Conservation (phyloP, 2,329 filamentous ascomycete genomes). For the Coniochaeta sp. region DNA sequence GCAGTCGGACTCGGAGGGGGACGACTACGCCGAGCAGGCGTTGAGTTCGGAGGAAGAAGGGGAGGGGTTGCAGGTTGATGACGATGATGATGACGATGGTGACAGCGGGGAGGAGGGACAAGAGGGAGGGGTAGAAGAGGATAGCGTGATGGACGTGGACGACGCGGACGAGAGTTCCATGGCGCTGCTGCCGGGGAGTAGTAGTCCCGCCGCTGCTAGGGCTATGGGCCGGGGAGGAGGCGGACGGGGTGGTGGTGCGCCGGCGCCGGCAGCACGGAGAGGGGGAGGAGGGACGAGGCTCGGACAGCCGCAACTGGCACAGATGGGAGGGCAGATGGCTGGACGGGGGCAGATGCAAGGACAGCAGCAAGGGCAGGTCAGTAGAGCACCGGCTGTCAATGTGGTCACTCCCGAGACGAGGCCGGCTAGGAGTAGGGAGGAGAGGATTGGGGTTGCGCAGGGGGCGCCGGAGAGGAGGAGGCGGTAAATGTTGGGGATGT, state of each 20-base stretch:
- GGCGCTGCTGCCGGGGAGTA: neutral
- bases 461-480: slow-evolving; percentile 13
- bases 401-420: slow-evolving; percentile 18
- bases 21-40: slow-evolving; percentile 23
- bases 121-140: slow-evolving; percentile 5
- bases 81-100: no score
- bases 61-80: no score
- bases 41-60: no score
- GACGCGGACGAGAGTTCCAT: slow-evolving; percentile 8
- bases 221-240: neutral
- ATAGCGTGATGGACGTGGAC: no score
- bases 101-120: no score
- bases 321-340: neutral
- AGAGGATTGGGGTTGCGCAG: slow-evolving; percentile 18
- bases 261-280: no score
- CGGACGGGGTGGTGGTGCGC: no score
- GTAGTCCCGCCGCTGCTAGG: neutral
- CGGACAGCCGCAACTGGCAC: no score
- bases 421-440: slow-evolving; percentile 22
- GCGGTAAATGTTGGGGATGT: slow-evolving; percentile 5
- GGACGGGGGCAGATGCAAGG: neutral
- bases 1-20: slow-evolving; percentile 3
- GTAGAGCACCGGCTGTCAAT: no score
- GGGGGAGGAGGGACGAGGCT: neutral
- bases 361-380: slow-evolving; percentile 2